Evolutionary conservation across 129 eudicot species (phyloP), one percentile per base, ranked within the genome.

Genomic region (Heracleum sosnowskyi): DNA sequence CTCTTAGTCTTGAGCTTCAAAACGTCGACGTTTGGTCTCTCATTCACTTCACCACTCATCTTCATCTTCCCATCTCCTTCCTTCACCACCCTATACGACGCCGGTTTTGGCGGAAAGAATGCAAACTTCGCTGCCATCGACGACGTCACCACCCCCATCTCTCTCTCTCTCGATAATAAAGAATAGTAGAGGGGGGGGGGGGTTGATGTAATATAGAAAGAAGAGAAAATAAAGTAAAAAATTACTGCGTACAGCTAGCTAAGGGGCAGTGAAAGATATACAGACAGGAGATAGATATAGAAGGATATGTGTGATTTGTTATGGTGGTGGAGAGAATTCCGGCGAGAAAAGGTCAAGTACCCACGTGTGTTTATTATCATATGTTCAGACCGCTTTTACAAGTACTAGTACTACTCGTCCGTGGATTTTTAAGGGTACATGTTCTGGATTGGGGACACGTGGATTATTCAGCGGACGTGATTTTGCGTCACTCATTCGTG

Each of bases 121-220:
- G 98, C 98, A 72, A 95, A 88, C 86, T 87, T 95, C 60, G 97
- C 97, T 81, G 98, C 98, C 91, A 91, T 91, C 57, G 98, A 73
- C 66, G 98, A 95, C 81, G 98, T 91, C 86, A 92, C 89, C 82
- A 84, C 89, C 81, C 98, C 98, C 98, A 95, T 95, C 51, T 24
- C 55, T 28, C 77, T 0, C 55, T 12, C 26, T 51, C 62, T 51
- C 62, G 2, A 3, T 11, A 2, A 44, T 44, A 10, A 10, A 0
- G 2, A 44, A 2, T 44, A 44, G 11, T 1, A 11, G 0, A 44
- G 53, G 3, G 3, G 5, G 53, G 5, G 57, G 20, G 57, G 17
- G 24, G 4, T 16, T 18, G 24, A 0, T 24, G 1, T 1, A 3
- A 10, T 57, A 24, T n/a, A 2, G 66, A 9, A n/a, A 9, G 66